Evolutionary conservation across 768 basidiomycete species (phyloP).

Genomic region (Auricularia cornea): DNA sequence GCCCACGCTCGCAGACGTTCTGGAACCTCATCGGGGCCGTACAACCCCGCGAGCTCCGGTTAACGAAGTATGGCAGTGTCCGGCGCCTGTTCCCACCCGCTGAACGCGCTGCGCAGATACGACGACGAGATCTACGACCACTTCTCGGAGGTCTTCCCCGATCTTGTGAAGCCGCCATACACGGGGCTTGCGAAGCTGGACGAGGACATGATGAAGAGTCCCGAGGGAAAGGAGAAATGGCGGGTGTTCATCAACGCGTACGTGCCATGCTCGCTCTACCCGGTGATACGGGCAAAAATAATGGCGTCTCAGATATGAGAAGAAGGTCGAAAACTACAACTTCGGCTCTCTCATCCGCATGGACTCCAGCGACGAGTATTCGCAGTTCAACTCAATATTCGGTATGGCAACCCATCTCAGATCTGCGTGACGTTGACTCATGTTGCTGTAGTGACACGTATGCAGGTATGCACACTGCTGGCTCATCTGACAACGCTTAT

Average conservation of each 20-base stretch:
- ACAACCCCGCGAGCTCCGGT: conserved; percentile 59
- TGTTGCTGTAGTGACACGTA: conserved; percentile 46
- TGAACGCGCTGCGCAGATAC: conserved; percentile 33
- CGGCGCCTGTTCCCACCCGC: conserved; percentile 6
- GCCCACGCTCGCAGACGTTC: conserved; percentile 56
- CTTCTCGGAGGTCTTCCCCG: conserved; percentile 71
- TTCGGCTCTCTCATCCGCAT: conserved; percentile 91
- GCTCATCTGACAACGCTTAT: background rate
- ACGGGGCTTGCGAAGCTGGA: conserved; percentile 51
- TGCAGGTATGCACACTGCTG: conserved; percentile 42
- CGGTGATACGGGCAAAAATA: background rate
- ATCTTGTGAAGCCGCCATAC: conserved; percentile 37
- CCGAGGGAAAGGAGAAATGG: conserved; percentile 84
- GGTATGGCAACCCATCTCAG: conserved; percentile 38
- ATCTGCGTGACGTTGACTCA: background rate
- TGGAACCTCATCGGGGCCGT: conserved; percentile 88
- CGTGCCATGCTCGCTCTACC: conserved; percentile 15
- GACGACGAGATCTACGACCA: conserved; percentile 91
- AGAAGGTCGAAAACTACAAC: conserved; percentile 88
- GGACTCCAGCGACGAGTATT: conserved; percentile 73
- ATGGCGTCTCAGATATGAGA: conserved; percentile 58
- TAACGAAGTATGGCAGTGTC: conserved; percentile 57
- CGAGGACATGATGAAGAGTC: conserved; percentile 90
- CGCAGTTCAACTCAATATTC: conserved; percentile 89
- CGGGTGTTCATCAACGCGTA: conserved; percentile 74